phyloP scores from a whole-genome alignment of 371 early-diverging fungal species.

The Mucor circinelloides region DNA sequence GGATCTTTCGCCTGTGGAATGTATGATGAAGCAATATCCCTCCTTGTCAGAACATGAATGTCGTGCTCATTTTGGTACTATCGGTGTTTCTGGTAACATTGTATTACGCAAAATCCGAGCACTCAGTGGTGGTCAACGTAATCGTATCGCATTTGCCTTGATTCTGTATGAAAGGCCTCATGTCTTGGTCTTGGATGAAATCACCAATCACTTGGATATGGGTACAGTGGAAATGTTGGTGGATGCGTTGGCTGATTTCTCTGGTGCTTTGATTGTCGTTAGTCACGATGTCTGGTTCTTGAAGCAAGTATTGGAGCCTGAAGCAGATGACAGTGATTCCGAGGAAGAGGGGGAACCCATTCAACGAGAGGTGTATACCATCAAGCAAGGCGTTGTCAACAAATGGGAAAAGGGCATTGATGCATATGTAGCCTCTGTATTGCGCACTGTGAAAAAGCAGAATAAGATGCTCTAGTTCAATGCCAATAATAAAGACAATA shows the following conservation, averaged over 20 bases:
- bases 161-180: conserved; percentile 69
- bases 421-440: conserved; percentile 41
- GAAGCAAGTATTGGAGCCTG: conserved; percentile 57
- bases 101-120: conserved; percentile 53
- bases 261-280: conserved; percentile 68
- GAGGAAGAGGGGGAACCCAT: conserved; percentile 29
- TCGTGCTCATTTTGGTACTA: conserved; percentile 67
- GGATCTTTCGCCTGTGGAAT: conserved; percentile 50
- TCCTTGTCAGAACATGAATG: conserved; percentile 59
- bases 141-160: conserved; percentile 73
- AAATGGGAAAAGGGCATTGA: conserved; percentile 53
- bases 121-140: conserved; percentile 79
- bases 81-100: conserved; percentile 65
- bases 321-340: conserved; percentile 19
- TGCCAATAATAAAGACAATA: not conserved
- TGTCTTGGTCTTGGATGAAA: conserved; percentile 83
- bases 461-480: not conserved
- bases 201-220: conserved; percentile 85
- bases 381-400: conserved; percentile 37
- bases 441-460: conserved; percentile 29
- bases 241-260: conserved; percentile 59
- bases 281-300: conserved; percentile 80
- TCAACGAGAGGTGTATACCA: conserved; percentile 32
- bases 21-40: conserved; percentile 49
- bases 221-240: conserved; percentile 69